These are phyloP conservation scores for Carex scoparia DNA, from an alignment of 176 grass and related monocot species.

Conservation along the genomic window DNA sequence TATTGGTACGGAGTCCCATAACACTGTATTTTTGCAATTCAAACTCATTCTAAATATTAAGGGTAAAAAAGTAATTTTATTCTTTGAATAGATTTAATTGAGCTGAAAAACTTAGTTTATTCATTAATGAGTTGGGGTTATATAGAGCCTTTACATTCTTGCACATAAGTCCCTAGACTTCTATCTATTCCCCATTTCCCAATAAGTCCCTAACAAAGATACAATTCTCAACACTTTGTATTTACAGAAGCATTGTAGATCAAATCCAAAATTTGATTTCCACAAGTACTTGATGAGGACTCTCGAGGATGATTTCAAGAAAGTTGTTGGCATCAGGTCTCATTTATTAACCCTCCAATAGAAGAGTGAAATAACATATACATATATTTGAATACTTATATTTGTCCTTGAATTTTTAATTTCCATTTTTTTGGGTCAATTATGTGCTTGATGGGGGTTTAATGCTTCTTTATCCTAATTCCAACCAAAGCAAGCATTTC, in stretches of 20 bases:
- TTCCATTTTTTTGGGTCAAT: background rate
- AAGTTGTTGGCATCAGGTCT: constrained; percentile 79
- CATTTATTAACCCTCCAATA: constrained; percentile 25
- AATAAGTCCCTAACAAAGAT: too few species aligned
- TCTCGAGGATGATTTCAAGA: constrained; percentile 83
- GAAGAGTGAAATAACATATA: constrained; percentile 18
- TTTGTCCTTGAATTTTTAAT: constrained; percentile 4
- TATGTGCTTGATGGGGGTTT: background rate
- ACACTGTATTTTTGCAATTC: constrained; percentile 11
- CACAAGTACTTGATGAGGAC: constrained; percentile 67
- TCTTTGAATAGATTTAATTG: background rate
- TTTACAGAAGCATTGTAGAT: constrained; percentile 43
- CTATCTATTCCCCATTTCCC: too few species aligned
- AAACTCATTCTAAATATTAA: constrained; percentile 8
- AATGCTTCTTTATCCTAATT: background rate
- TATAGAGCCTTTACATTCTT: too few species aligned
- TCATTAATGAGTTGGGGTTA: too few species aligned
- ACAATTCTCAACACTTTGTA: background rate
- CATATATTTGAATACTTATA: background rate
- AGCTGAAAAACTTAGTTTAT: too few species aligned
- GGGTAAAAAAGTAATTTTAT: constrained; percentile 15
- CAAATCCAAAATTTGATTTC: constrained; percentile 40
- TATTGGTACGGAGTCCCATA: constrained; percentile 41
- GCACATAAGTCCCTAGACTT: too few species aligned
- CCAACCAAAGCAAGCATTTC: background rate